Percentiles rank a stretch among this genome's conserved stretches.
Conservation (phyloP, 176 grass and related monocot species). For the Avena sativa region DNA sequence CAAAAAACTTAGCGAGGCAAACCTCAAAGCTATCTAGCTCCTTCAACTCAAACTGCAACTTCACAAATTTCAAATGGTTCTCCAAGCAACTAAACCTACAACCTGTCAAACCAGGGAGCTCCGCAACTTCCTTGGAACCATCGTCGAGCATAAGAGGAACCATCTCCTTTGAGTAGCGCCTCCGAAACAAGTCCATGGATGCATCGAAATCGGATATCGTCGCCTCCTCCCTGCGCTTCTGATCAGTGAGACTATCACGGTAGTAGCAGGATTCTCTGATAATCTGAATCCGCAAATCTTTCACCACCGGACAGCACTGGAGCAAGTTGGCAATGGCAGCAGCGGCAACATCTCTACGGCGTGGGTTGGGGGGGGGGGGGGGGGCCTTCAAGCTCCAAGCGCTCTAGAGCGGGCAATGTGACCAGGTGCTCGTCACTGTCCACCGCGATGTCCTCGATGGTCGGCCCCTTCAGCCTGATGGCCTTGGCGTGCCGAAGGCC, state of each 20-base stretch:
- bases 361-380: neutral
- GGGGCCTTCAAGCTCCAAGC: neutral
- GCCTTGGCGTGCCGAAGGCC: neutral
- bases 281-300: neutral
- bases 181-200: neutral
- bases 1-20: neutral
- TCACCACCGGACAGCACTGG: neutral
- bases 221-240: neutral
- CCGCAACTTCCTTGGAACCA: neutral
- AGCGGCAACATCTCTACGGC: neutral
- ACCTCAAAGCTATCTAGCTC: conserved; percentile 3
- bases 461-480: neutral
- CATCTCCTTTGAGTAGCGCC: neutral
- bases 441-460: neutral
- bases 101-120: neutral
- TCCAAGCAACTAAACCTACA: neutral
- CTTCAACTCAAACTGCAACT: neutral
- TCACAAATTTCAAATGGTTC: conserved; percentile 18
- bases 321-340: neutral
- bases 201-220: neutral
- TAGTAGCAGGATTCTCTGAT: neutral
- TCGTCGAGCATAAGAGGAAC: neutral
- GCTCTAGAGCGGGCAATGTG: neutral
- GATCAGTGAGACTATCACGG: no score
- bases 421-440: neutral